A percentile compares a stretch with the other conserved stretches of the same genome.
These are phyloP conservation scores for Dissophora globulifera DNA, from an alignment of 192 early-diverging fungal species.

Conservation along the genomic window DNA sequence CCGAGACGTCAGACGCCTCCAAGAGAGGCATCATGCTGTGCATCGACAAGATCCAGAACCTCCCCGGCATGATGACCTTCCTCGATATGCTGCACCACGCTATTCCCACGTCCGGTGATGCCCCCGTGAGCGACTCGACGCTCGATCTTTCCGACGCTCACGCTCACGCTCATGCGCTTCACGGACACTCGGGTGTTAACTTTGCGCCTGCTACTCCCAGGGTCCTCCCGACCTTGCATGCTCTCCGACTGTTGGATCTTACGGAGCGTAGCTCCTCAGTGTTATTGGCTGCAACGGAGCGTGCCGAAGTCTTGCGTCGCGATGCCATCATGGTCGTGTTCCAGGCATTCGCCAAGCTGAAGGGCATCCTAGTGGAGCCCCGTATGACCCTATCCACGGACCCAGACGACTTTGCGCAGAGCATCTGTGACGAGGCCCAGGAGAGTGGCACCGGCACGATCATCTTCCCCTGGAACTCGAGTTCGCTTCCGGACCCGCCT, in stretches of 20 bases:
- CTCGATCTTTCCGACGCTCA: constrained; percentile 1
- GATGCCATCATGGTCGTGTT: constrained; percentile 88
- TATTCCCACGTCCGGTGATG: constrained; percentile 4
- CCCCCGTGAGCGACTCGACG: neutral
- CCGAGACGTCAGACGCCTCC: neutral
- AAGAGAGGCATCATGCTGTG: constrained; percentile 40
- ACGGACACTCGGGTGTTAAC: too few species aligned
- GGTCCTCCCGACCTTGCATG: constrained; percentile 50
- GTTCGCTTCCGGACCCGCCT: constrained; percentile 29
- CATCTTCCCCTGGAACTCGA: constrained; percentile 74
- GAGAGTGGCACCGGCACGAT: constrained; percentile 72
- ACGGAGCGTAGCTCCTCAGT: constrained; percentile 84
- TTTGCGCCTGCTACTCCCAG: constrained; percentile 15
- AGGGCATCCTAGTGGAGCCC: constrained; percentile 70
- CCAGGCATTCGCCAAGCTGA: constrained; percentile 81
- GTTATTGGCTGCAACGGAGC: constrained; percentile 77
- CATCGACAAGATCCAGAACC: constrained; percentile 53
- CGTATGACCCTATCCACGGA: constrained; percentile 67
- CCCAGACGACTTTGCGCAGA: constrained; percentile 74
- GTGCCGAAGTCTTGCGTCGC: constrained; percentile 63
- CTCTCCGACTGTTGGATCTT: constrained; percentile 82
- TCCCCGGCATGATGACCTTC: constrained; percentile 56
- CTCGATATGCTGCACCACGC: constrained; percentile 44
- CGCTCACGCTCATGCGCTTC: neutral
- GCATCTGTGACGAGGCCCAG: constrained; percentile 66